Conservation (phyloP, 192 early-diverging fungal species). For the Diversispora epigaea region DNA sequence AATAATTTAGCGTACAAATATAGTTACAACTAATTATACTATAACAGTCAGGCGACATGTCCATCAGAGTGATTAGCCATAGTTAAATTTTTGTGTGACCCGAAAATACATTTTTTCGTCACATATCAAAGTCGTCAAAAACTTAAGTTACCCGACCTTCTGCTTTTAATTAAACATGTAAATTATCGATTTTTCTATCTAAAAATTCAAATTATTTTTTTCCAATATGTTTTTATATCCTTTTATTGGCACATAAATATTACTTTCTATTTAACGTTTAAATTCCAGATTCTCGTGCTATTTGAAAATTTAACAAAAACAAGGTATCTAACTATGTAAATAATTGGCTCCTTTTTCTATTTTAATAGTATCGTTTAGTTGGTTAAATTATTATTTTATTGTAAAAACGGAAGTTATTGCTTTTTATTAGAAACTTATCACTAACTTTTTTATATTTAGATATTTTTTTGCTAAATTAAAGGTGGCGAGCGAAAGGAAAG, state of each 20-base stretch:
- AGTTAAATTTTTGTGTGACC: not conserved
- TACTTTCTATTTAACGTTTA: not conserved
- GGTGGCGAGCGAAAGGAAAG: no score
- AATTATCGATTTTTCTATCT: not conserved
- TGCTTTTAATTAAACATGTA: not conserved
- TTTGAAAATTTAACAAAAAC: not conserved
- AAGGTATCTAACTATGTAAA: not conserved
- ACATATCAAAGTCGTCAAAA: not conserved
- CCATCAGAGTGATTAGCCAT: not conserved
- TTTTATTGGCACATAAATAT: not conserved
- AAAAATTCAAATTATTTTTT: not conserved
- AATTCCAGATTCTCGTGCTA: not conserved
- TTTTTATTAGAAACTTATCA: not conserved
- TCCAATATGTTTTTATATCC: not conserved
- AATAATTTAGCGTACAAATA: no score
- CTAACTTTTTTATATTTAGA: not conserved
- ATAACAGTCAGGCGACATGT: not conserved
- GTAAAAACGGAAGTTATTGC: not conserved
- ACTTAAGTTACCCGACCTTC: not conserved
- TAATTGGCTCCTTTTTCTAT: not conserved
- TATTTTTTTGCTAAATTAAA: not conserved
- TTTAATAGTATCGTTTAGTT: not conserved
- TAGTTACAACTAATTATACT: no score
- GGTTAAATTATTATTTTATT: not conserved
- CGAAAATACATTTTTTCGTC: not conserved